Percentiles rank a stretch among this genome's conserved stretches.
phyloP scores from a whole-genome alignment of 495 filamentous ascomycete genomes.

The Xylaria castorea region DNA sequence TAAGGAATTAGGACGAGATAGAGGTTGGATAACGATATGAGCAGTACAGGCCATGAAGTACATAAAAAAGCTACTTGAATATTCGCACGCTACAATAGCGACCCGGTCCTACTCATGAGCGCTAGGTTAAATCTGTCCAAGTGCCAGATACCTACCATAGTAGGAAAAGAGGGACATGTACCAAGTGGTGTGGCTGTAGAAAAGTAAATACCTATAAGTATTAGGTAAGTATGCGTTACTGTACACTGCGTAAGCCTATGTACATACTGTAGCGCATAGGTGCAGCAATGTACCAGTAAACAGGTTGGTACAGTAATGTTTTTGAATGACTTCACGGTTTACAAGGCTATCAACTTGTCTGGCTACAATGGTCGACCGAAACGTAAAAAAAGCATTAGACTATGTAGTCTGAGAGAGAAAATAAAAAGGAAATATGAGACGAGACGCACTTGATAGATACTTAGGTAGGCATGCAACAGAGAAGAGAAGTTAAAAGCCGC shows the following conservation, averaged over 20 bases:
- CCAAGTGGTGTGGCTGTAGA: neutral
- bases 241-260: too few species aligned
- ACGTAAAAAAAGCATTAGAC: neutral
- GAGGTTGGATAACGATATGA: neutral
- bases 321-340: neutral
- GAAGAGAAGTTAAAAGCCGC: too few species aligned
- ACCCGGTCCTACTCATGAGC: neutral
- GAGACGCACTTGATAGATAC: too few species aligned
- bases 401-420: neutral
- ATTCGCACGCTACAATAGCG: neutral
- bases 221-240: too few species aligned
- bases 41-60: neutral
- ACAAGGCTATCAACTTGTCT: neutral
- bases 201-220: neutral
- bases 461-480: too few species aligned
- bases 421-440: neutral
- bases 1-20: neutral
- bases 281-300: neutral
- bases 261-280: neutral
- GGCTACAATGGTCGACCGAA: neutral
- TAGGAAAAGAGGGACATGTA: neutral
- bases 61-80: neutral
- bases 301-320: neutral
- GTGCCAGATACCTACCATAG: too few species aligned
- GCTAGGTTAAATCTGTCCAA: neutral